phyloP scores from a whole-genome alignment of 2,329 filamentous ascomycete species.

The Aspergillus oerlinghausenensis region DNA sequence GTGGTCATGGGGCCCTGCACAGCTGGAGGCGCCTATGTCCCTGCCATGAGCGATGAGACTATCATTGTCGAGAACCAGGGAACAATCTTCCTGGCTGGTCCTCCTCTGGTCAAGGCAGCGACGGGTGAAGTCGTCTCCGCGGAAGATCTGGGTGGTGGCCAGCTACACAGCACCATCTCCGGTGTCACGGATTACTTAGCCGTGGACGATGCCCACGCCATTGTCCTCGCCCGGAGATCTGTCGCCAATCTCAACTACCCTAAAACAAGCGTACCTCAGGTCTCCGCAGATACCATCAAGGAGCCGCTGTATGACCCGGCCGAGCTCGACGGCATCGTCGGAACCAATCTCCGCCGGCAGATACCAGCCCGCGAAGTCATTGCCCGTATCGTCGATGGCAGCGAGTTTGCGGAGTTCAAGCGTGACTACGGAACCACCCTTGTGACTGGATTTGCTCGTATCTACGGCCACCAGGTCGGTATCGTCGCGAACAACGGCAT shows the following conservation, averaged over 20 bases:
- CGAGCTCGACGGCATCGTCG: conserved; percentile 83
- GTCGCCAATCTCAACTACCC: conserved; percentile 90
- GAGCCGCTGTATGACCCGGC: conserved; percentile 76
- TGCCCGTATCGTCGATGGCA: conserved; percentile 85
- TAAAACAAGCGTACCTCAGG: conserved; percentile 34
- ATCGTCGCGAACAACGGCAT: conserved; percentile 97
- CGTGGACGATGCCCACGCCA: conserved; percentile 86
- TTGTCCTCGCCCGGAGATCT: conserved; percentile 77
- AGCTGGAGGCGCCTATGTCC: conserved; percentile 90
- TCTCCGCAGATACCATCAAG: conserved; percentile 44
- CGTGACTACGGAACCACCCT: conserved; percentile 82
- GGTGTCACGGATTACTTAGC: conserved; percentile 95
- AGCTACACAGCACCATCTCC: conserved; percentile 82
- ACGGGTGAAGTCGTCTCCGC: conserved; percentile 88
- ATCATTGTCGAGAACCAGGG: conserved; percentile 95
- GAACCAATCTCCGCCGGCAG: conserved; percentile 80
- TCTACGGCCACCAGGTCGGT: conserved; percentile 85
- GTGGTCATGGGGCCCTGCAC: conserved; percentile 98
- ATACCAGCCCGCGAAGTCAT: conserved; percentile 88
- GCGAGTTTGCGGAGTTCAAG: conserved; percentile 91
- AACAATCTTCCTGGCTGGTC: conserved; percentile 95
- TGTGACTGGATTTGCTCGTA: conserved; percentile 84
- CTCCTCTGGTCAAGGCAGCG: conserved; percentile 90
- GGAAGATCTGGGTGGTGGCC: conserved; percentile 86
- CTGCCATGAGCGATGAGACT: conserved; percentile 94